Evolutionary conservation across 2,329 filamentous ascomycete genomes (phyloP), one percentile per base, ranked within the genome.

Genomic region (Exophiala dermatitidis): DNA sequence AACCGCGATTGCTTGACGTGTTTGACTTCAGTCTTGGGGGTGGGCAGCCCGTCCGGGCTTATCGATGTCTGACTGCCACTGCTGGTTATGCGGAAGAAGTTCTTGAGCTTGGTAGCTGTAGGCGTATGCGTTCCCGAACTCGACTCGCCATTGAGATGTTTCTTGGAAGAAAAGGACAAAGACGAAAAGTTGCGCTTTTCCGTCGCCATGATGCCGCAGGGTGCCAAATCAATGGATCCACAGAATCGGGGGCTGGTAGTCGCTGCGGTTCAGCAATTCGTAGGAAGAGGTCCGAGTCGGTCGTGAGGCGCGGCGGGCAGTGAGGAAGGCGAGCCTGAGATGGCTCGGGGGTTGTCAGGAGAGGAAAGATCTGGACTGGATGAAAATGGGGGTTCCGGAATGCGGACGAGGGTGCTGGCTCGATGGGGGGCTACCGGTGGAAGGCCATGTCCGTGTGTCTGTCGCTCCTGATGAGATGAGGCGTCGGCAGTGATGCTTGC

Each of bases 1-100:
- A 95, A 95, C 65, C 88, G 83, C 61, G 87, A 93, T 69, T 94
- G 88, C 64, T 89, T 83, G 68, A 90, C 86, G 57, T 78, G 71
- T 68, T 82, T 82, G 63, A 71, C 72, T 63, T 86, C 81, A 57
- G 78, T 71, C 68, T 82, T 82, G 59, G 73, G 69, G 2, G 71
- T 72, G 5, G 69, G 66, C 31, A 70, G 66, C 62, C 69, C 73
- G 53, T 74, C 72, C 53, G 69, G 66, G 41, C 69, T 69, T 46
- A 63, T 58, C 50, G 62, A 66, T 54, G 72, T 70, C 59, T 72
- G 72, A 65, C 70, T 75, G 60, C 71, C 71, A 52, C 71, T 74
- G 65, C 74, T 82, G 66, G 76, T 81, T 69, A 85, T 83, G 66
- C 82, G 79, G 70, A 85, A 85, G 69, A 85, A 84, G 67, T 83